Base-by-base conservation (phyloP, 345 rosid species). In the Populus davidiana region DNA sequence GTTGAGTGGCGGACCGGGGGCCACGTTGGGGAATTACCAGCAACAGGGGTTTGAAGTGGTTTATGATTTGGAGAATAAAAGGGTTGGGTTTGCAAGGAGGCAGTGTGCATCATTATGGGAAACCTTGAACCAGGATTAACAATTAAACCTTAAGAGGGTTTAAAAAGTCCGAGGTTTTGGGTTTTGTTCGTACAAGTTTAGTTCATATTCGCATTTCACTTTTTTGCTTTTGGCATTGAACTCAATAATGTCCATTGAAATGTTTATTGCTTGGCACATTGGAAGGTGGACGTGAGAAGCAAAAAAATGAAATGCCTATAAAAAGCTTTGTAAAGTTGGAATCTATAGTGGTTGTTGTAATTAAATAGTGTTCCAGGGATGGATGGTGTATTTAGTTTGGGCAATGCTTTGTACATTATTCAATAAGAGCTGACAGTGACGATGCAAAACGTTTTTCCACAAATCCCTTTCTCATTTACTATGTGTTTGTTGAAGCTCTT, bases 1-100 rank as follows among this genome's bases (percentile, higher is more conserved):
- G 78, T 75, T 89, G 77, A 78, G 71, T 0, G 97, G 93, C 77
- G 99, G 98, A 72, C 93, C 99, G 4, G 97, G 89, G 18, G 99
- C 87, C 0, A 90, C 88, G 2, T 43, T 94, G 1, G 98, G 98
- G 25, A 94, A 94, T 77, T 95, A 90, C 49, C 99, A 95, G 81
- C 99, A 95, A 36, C 99, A 95, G 82, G 99, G 99, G 4, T 93
- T 95, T 44, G 96, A 95, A 77, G 97, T 93, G 77, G 97, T 93
- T 27, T 95, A 95, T 77, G 99, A 95, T 78, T 74, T 95, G 88
- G 88, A 87, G 87, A 84, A 90, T 66, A 47, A 87, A 29, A 82
- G 85, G 80, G 94, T 94, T 63, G 98, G 98, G 71, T 94, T 94
- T 73, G 98, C 97, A 0, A 87, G 87, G 79, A 89, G 97, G 86